Percentiles rank a stretch among this genome's conserved stretches.
Evolutionary conservation across 2,329 filamentous ascomycete species (phyloP).

Genomic region (Mycosphaerella sp.): DNA sequence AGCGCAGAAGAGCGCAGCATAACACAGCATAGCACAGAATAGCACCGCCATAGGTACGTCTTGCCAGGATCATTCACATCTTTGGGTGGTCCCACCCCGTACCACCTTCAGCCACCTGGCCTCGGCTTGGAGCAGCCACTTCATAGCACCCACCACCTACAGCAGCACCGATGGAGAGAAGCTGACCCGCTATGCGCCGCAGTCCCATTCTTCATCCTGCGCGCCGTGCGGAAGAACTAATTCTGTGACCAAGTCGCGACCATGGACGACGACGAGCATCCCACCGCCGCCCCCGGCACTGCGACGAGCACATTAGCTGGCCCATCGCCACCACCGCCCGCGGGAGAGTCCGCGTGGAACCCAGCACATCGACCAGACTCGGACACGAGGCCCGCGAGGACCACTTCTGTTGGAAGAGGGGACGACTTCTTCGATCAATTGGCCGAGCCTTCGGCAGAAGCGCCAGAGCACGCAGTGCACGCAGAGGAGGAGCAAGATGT

Average conservation of each 20-base stretch:
- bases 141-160: not conserved
- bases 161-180: not conserved
- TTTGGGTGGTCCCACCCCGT: too few species aligned
- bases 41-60: too few species aligned
- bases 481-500: conserved; percentile 4
- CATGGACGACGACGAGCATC: conserved; percentile 32
- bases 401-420: conserved; percentile 21
- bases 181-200: not conserved
- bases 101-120: not conserved
- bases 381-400: conserved; percentile 16
- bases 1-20: too few species aligned
- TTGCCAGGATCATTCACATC: not conserved
- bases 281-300: conserved; percentile 32
- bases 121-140: not conserved
- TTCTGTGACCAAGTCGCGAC: conserved; percentile 3
- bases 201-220: conserved; percentile 1
- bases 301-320: conserved; percentile 9
- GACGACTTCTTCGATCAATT: conserved; percentile 37
- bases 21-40: too few species aligned
- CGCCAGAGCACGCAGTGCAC: conserved; percentile 7
- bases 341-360: conserved; percentile 43
- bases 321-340: not conserved
- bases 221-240: conserved; percentile 3
- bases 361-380: conserved; percentile 44
- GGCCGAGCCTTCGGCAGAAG: conserved; percentile 25